Percentiles rank a stretch among this genome's conserved stretches.
Evolutionary conservation across 2,329 filamentous ascomycete species (phyloP).

Genomic region (Plenodomus lindquistii): DNA sequence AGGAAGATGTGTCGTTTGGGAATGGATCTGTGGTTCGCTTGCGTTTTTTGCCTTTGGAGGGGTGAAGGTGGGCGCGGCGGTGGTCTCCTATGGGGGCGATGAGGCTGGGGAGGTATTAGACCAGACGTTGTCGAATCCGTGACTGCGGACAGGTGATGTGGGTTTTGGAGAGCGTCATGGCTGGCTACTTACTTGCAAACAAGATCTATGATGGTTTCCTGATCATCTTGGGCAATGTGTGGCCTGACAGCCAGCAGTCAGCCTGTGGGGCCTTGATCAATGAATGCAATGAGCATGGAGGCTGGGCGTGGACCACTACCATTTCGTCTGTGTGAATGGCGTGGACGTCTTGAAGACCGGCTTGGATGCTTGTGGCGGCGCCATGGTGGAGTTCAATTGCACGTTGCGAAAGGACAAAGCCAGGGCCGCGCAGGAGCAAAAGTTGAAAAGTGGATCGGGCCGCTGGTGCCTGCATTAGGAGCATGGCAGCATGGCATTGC

Average conservation of each 20-base stretch:
- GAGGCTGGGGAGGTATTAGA: constrained; percentile 56
- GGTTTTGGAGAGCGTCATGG: not conserved
- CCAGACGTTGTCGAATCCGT: not conserved
- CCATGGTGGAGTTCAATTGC: constrained; percentile 15
- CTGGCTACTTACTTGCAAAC: constrained; percentile 62
- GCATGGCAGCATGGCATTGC: constrained; percentile 7
- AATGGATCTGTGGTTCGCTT: constrained; percentile 20
- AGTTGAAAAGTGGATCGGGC: constrained; percentile 10
- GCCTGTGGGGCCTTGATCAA: not conserved
- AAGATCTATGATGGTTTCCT: constrained; percentile 68
- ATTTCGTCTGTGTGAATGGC: constrained; percentile 64
- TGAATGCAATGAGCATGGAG: no score
- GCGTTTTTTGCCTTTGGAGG: constrained; percentile 64
- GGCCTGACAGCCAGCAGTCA: constrained; percentile 56
- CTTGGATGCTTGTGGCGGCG: constrained; percentile 46
- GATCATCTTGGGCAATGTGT: constrained; percentile 59
- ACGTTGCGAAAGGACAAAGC: not conserved
- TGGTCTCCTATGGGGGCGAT: constrained; percentile 67
- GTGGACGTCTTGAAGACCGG: constrained; percentile 67
- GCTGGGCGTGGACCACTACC: constrained; percentile 59
- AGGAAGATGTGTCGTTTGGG: constrained; percentile 4
- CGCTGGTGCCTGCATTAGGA: constrained; percentile 14
- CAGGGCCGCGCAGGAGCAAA: not conserved
- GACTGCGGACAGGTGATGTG: not conserved
- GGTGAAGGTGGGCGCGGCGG: constrained; percentile 56